phyloP scores from a whole-genome alignment of 805 yeast species.

The Ogataea nonfermentans region DNA sequence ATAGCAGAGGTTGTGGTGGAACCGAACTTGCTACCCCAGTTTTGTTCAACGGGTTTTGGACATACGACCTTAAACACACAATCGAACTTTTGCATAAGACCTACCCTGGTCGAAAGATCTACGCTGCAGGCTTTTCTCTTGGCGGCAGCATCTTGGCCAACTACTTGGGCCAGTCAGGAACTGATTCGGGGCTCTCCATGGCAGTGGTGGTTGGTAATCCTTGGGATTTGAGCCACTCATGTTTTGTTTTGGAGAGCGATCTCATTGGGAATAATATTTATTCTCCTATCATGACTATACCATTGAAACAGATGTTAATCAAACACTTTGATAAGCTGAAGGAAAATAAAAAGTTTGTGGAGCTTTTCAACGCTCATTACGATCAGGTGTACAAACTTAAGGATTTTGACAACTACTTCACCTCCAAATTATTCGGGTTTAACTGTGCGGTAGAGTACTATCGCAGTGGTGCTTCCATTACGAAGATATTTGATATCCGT shows the following conservation, averaged over 20 bases:
- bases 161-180: slow-evolving; percentile 65
- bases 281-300: slow-evolving; percentile 49
- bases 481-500: slow-evolving; percentile 47
- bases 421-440: slow-evolving; percentile 67
- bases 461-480: slow-evolving; percentile 55
- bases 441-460: slow-evolving; percentile 65
- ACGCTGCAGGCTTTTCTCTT: slow-evolving; percentile 74
- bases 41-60: slow-evolving; percentile 69
- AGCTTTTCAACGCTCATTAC: slow-evolving; percentile 22
- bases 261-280: slow-evolving; percentile 46
- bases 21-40: slow-evolving; percentile 66
- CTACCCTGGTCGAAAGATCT: slow-evolving; percentile 64
- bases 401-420: slow-evolving; percentile 64
- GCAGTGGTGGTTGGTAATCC: slow-evolving; percentile 66
- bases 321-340: slow-evolving; percentile 41
- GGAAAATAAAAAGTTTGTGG: slow-evolving; percentile 28
- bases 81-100: slow-evolving; percentile 46
- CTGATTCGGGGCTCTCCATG: slow-evolving; percentile 44
- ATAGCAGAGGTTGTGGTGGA: slow-evolving; percentile 75
- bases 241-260: slow-evolving; percentile 41
- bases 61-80: slow-evolving; percentile 62
- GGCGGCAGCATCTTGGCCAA: slow-evolving; percentile 74
- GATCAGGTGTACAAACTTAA: slow-evolving; percentile 33
- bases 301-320: slow-evolving; percentile 42
- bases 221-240: slow-evolving; percentile 65